phyloP scores from a whole-genome alignment of 768 basidiomycete species.

The Mycena venus region DNA sequence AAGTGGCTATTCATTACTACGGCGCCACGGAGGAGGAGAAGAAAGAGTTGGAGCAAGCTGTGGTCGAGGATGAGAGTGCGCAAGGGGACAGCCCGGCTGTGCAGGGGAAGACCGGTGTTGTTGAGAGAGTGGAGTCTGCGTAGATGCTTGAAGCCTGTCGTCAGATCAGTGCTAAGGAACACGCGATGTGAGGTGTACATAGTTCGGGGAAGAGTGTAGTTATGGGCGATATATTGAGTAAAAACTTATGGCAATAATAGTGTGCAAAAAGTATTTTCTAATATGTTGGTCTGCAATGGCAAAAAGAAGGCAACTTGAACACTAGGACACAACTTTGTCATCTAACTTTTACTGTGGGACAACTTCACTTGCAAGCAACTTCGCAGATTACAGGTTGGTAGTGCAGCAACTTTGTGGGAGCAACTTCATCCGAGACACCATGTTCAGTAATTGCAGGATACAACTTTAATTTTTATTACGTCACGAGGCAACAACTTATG shows the following conservation, averaged over 20 bases:
- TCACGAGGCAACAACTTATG: background rate
- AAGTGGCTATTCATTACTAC: constrained; percentile 2
- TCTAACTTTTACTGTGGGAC: background rate
- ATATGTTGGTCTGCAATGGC: background rate
- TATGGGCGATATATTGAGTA: background rate
- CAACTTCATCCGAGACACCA: background rate
- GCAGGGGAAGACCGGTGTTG: background rate
- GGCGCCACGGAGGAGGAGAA: constrained; percentile 1
- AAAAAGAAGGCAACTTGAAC: constrained; percentile 1
- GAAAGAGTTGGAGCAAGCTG: constrained; percentile 2
- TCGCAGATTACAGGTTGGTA: background rate
- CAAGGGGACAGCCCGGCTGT: background rate
- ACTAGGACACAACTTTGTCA: background rate
- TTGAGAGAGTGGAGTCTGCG: constrained; percentile 1
- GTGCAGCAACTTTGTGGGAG: background rate
- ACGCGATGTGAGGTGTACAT: background rate
- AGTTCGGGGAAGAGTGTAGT: background rate
- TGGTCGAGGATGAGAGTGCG: background rate
- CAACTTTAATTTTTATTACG: background rate
- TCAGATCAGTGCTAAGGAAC: background rate
- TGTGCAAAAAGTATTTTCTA: constrained; percentile 3
- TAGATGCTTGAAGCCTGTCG: background rate
- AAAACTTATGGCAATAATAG: constrained; percentile 2
- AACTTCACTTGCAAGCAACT: background rate
- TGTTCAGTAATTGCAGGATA: background rate